These are phyloP conservation scores for Oryza nivara DNA, from an alignment of 176 grass and related monocot genomes.

Conservation along the genomic window DNA sequence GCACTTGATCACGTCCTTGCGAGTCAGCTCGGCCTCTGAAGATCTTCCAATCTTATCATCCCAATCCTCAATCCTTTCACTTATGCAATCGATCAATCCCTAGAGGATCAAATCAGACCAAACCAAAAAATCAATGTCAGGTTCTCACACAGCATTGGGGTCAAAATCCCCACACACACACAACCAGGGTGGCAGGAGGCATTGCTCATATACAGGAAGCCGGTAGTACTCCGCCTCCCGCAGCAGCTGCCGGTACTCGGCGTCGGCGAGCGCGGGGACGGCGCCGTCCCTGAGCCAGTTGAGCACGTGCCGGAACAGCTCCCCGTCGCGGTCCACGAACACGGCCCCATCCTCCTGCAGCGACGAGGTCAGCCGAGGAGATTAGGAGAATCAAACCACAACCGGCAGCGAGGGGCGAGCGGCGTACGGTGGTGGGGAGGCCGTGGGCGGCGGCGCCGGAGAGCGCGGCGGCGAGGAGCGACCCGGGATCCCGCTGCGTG, in stretches of 20 bases:
- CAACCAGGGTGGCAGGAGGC: not conserved
- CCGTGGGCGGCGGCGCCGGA: constrained; percentile 40
- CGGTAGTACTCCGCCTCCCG: constrained; percentile 69
- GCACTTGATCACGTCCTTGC: constrained; percentile 36
- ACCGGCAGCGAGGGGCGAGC: not conserved
- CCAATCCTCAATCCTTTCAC: not conserved
- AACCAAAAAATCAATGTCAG: not conserved
- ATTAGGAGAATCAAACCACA: not conserved
- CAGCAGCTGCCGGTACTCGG: constrained; percentile 48
- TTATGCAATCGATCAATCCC: constrained; percentile 23
- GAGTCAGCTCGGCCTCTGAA: not conserved
- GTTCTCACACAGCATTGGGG: not conserved
- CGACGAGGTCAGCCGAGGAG: not conserved
- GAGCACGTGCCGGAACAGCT: constrained; percentile 63
- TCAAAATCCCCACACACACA: not conserved
- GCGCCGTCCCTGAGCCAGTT: constrained; percentile 70
- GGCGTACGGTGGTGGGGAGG: constrained; percentile 45
- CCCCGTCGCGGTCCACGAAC: constrained; percentile 71
- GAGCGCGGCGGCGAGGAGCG: constrained; percentile 52
- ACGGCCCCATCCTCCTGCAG: constrained; percentile 47
- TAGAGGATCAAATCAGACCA: not conserved
- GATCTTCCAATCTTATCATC: not conserved
- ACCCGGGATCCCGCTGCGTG: constrained; percentile 50
- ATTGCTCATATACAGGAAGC: constrained; percentile 44
- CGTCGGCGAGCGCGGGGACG: constrained; percentile 46